These are phyloP conservation scores for Sechiopsis laciniata DNA, from an alignment of 306 rosid genomes.

Conservation along the genomic window DNA sequence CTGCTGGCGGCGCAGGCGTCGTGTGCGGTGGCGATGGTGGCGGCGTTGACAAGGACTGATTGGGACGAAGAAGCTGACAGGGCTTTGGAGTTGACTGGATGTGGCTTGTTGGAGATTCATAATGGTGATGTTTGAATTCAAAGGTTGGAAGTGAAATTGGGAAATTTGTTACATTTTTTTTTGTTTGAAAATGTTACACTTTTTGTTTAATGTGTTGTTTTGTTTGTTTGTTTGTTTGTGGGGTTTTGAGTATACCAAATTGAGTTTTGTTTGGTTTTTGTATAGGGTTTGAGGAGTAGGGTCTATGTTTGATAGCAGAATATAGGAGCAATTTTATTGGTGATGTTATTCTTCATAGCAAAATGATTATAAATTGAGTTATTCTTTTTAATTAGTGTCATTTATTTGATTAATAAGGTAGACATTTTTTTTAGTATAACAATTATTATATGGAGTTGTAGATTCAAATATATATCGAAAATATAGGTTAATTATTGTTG, in stretches of 20 bases:
- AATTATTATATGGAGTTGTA: no score
- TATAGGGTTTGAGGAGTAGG: not conserved
- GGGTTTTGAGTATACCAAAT: not conserved
- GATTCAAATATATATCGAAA: no score
- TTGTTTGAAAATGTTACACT: not conserved
- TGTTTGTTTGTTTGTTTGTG: not conserved
- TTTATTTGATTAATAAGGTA: not conserved
- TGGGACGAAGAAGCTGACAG: slow-evolving; percentile 64
- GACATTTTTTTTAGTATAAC: no score
- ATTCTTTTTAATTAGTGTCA: not conserved
- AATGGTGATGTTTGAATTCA: not conserved
- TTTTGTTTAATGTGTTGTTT: no score
- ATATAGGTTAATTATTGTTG: no score
- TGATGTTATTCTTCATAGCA: not conserved
- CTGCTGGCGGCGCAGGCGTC: slow-evolving; percentile 72
- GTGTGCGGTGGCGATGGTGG: slow-evolving; percentile 63
- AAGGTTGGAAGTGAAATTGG: not conserved
- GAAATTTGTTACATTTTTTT: not conserved
- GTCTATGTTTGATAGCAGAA: not conserved
- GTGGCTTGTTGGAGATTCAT: not conserved
- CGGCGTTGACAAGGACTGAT: slow-evolving; percentile 54
- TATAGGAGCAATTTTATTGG: not conserved
- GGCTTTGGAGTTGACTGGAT: slow-evolving; percentile 56
- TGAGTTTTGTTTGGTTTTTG: not conserved
- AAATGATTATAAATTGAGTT: not conserved